These are phyloP conservation scores for Aegilops speltoides DNA, from an alignment of 176 grass and related monocot genomes.

Conservation along the genomic window DNA sequence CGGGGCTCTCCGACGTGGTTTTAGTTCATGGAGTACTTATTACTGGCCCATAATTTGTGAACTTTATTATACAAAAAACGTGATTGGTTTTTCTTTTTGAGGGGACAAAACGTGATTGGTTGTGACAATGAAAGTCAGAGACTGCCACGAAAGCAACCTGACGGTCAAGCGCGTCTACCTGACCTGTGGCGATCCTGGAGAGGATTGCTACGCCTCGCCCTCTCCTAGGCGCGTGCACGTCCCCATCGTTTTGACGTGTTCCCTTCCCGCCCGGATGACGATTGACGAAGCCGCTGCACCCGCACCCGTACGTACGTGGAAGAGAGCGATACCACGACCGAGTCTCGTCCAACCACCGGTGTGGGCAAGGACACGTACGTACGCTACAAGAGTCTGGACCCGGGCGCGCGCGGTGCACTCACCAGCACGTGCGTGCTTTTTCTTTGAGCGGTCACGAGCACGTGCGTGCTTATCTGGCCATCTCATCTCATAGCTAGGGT, in stretches of 20 bases:
- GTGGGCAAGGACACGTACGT: background rate
- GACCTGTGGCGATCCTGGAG: background rate
- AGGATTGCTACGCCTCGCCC: background rate
- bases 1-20: too few relatives aligned
- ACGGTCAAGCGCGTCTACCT: background rate
- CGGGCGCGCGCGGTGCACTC: background rate
- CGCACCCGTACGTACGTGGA: background rate
- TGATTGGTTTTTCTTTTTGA: too few relatives aligned
- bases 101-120: background rate
- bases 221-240: background rate
- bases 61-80: too few relatives aligned
- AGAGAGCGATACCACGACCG: background rate
- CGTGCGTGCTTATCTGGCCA: background rate
- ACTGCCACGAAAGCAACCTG: background rate
- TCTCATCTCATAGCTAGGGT: background rate
- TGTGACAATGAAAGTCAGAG: background rate
- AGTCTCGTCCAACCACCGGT: background rate
- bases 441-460: background rate
- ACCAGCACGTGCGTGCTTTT: background rate
- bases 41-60: too few relatives aligned
- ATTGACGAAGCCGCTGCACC: background rate
- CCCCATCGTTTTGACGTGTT: background rate
- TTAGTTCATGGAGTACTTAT: too few relatives aligned
- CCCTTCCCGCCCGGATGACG: too few relatives aligned
- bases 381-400: too few relatives aligned